Conservation (phyloP, 768 basidiomycete species). For the Trametes cingulata region DNA sequence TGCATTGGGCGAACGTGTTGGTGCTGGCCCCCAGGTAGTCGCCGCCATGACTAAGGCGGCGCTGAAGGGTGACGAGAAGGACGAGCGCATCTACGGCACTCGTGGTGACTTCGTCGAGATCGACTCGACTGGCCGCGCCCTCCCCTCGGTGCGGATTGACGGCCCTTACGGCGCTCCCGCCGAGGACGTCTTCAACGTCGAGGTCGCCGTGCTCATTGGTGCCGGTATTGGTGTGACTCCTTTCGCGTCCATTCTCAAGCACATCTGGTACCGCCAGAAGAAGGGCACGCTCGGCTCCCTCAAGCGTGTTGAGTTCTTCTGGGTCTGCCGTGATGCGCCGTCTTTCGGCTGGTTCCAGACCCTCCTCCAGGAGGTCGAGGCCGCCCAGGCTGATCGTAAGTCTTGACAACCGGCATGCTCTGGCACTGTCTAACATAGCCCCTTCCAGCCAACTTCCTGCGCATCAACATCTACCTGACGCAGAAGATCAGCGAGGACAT, state of each 20-base stretch:
- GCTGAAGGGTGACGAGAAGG: slow-evolving; percentile 74
- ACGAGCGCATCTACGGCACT: slow-evolving; percentile 42
- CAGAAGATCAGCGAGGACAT: slow-evolving; percentile 84
- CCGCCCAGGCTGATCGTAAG: slow-evolving; percentile 86
- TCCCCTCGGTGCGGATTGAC: slow-evolving; percentile 78
- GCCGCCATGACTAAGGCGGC: slow-evolving; percentile 77
- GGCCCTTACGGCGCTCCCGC: slow-evolving; percentile 94
- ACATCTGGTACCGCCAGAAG: slow-evolving; percentile 93
- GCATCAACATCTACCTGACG: slow-evolving; percentile 89
- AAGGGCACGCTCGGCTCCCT: slow-evolving; percentile 75
- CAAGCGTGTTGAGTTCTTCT: slow-evolving; percentile 91
- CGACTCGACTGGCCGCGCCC: slow-evolving; percentile 51
- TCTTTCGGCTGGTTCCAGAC: slow-evolving; percentile 98
- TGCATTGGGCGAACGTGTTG: slow-evolving; percentile 82
- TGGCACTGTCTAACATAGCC: background rate
- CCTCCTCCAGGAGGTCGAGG: slow-evolving; percentile 84
- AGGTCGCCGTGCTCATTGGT: slow-evolving; percentile 90
- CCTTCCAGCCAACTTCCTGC: slow-evolving; percentile 78
- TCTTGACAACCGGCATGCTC: slow-evolving; percentile 18
- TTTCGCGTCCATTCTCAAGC: slow-evolving; percentile 92
- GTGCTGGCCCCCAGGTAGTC: slow-evolving; percentile 75
- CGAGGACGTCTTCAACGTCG: slow-evolving; percentile 83
- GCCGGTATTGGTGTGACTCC: slow-evolving; percentile 97
- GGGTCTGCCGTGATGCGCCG: slow-evolving; percentile 92
- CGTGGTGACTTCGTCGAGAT: slow-evolving; percentile 86